Evolutionary conservation across 108 stramenopile species (phyloP).

Genomic region (Skeletonema marinoi): DNA sequence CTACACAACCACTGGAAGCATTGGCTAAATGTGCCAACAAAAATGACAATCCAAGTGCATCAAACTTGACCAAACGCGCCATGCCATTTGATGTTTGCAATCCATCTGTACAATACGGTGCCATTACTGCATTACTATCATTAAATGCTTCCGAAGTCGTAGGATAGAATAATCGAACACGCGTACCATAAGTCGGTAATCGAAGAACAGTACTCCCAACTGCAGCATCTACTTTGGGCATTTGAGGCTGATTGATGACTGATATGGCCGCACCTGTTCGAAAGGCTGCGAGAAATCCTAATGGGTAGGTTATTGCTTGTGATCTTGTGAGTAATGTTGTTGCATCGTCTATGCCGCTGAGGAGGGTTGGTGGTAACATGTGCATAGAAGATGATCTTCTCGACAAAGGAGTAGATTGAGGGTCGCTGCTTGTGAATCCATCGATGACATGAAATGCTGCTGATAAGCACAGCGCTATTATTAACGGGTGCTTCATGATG

Average conservation of each 20-base stretch:
- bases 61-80: conserved; percentile 16
- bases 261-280: conserved; percentile 24
- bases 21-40: conserved; percentile 17
- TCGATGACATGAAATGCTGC: background rate
- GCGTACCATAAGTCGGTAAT: conserved; percentile 11
- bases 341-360: background rate
- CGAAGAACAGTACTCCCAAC: conserved; percentile 22
- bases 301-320: conserved; percentile 14
- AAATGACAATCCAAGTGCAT: conserved; percentile 16
- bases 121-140: background rate
- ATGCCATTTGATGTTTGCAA: conserved; percentile 20
- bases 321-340: background rate
- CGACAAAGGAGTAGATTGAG: background rate
- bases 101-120: conserved; percentile 22
- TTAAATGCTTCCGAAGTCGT: background rate
- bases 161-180: conserved; percentile 31
- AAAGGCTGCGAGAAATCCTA: conserved; percentile 20
- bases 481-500: background rate
- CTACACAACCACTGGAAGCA: conserved; percentile 13
- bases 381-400: background rate
- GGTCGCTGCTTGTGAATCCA: background rate
- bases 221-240: conserved; percentile 4
- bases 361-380: background rate
- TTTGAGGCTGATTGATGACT: conserved; percentile 18
- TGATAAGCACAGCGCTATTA: background rate